These are phyloP conservation scores for Phaeosphaeriaceae sp. DNA, from an alignment of 2,329 filamentous ascomycete genomes.

Conservation along the genomic window DNA sequence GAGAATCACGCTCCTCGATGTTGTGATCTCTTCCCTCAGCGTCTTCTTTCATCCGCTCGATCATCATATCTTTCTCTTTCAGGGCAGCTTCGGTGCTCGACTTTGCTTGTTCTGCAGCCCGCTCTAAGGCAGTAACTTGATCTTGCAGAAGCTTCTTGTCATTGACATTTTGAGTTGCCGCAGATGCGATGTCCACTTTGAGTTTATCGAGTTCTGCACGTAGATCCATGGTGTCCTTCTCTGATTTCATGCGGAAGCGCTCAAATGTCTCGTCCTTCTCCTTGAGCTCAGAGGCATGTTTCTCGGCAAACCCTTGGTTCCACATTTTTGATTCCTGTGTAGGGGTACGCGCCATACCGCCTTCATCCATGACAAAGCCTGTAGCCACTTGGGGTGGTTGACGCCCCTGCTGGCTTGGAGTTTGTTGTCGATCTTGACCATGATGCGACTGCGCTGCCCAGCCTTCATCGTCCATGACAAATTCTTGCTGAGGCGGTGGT, in stretches of 20 bases:
- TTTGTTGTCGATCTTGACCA: conserved; percentile 14
- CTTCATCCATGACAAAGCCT: conserved; percentile 19
- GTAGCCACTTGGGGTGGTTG: conserved; percentile 17
- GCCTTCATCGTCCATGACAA: conserved; percentile 23
- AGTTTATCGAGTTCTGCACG: conserved; percentile 23
- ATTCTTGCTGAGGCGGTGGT: conserved; percentile 20
- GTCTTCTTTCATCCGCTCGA: conserved; percentile 45
- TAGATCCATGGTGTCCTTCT: conserved; percentile 24
- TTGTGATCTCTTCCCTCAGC: conserved; percentile 42
- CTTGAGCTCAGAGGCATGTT: conserved; percentile 34
- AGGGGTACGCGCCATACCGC: conserved; percentile 18
- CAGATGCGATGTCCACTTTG: conserved; percentile 22
- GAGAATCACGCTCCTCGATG: conserved; percentile 37
- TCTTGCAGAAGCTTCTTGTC: conserved; percentile 26
- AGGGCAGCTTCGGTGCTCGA: conserved; percentile 26
- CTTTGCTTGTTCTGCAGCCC: conserved; percentile 29
- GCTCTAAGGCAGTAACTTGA: conserved; percentile 29
- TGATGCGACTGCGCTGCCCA: conserved; percentile 16
- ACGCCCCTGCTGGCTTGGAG: conserved; percentile 17
- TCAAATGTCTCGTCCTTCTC: conserved; percentile 39
- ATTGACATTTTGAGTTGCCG: conserved; percentile 22
- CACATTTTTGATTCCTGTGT: conserved; percentile 15
- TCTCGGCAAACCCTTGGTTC: conserved; percentile 8
- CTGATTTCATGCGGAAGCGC: conserved; percentile 27
- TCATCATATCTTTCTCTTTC: conserved; percentile 38